Evolutionary conservation across 148 eudicot species (phyloP).

Genomic region (Amaranthus palmeri): DNA sequence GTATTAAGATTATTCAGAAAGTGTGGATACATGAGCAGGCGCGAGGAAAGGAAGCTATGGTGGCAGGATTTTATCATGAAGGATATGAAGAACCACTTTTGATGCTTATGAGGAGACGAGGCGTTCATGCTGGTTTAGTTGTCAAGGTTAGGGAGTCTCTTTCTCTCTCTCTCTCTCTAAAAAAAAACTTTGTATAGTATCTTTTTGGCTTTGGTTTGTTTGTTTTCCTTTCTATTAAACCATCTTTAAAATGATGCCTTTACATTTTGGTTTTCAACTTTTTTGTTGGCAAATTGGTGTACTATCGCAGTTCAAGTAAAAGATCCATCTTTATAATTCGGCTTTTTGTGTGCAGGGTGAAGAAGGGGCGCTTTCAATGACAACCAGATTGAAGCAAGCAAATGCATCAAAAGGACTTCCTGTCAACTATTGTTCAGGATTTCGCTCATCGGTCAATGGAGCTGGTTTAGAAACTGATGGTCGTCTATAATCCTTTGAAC

Average conservation of each 20-base stretch:
- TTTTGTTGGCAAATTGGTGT: background rate
- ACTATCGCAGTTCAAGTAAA: background rate
- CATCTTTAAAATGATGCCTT: background rate
- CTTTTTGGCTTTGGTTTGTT: conserved; percentile 1
- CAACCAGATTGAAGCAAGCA: conserved; percentile 59
- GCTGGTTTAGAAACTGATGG: conserved; percentile 69
- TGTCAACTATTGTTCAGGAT: conserved; percentile 96
- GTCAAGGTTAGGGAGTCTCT: conserved; percentile 54
- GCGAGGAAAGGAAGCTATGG: conserved; percentile 78
- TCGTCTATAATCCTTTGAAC: conserved; percentile 14
- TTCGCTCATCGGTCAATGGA: conserved; percentile 56
- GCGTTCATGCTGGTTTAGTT: conserved; percentile 85
- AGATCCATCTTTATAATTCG: conserved; percentile 1
- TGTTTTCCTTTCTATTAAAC: background rate
- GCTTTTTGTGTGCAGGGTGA: conserved; percentile 58
- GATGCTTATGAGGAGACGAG: conserved; percentile 98
- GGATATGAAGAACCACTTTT: conserved; percentile 94
- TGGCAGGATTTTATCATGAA: conserved; percentile 96
- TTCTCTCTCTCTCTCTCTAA: background rate
- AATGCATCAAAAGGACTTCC: conserved; percentile 86
- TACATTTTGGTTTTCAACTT: background rate
- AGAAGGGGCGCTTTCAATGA: conserved; percentile 98
- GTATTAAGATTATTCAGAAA: conserved; percentile 1
- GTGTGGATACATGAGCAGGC: conserved; percentile 41
- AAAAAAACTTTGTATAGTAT: background rate